These are phyloP conservation scores for Beta corolliflora DNA, from an alignment of 179 eudicot species.

Conservation along the genomic window DNA sequence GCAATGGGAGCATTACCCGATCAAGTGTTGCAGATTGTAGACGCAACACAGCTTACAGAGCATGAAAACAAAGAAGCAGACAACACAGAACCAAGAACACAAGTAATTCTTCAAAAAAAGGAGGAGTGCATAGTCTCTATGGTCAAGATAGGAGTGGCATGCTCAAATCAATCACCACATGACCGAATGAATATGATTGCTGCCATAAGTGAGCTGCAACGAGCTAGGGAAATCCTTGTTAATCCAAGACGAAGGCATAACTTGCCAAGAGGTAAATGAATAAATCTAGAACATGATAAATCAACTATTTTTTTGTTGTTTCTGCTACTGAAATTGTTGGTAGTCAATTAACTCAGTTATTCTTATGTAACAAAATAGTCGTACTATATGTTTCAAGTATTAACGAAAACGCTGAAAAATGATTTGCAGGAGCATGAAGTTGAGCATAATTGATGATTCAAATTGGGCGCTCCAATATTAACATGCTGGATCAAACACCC, in stretches of 20 bases:
- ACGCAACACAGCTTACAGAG: not conserved
- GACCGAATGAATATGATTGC: slow-evolving; percentile 8
- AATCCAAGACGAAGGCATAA: not conserved
- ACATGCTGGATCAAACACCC: no score
- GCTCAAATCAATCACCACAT: slow-evolving; percentile 18
- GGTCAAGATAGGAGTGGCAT: slow-evolving; percentile 23
- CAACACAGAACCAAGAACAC: not conserved
- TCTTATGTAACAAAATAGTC: no score
- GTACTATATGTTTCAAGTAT: not conserved
- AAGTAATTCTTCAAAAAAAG: not conserved
- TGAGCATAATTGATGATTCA: not conserved
- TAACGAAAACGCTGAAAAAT: not conserved
- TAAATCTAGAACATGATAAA: not conserved
- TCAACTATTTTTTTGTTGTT: not conserved
- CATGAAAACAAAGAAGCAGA: not conserved
- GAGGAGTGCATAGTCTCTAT: slow-evolving; percentile 9
- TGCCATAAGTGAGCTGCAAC: slow-evolving; percentile 9
- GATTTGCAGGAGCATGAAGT: not conserved
- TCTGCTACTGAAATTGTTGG: no score
- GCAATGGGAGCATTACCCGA: slow-evolving; percentile 17
- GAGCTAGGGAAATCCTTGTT: slow-evolving; percentile 9
- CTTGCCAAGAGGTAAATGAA: not conserved
- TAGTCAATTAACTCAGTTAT: no score
- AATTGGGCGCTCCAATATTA: no score
- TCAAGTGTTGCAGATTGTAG: slow-evolving; percentile 9